phyloP scores from a whole-genome alignment of 306 rosid species.

The Arachis stenosperma region DNA sequence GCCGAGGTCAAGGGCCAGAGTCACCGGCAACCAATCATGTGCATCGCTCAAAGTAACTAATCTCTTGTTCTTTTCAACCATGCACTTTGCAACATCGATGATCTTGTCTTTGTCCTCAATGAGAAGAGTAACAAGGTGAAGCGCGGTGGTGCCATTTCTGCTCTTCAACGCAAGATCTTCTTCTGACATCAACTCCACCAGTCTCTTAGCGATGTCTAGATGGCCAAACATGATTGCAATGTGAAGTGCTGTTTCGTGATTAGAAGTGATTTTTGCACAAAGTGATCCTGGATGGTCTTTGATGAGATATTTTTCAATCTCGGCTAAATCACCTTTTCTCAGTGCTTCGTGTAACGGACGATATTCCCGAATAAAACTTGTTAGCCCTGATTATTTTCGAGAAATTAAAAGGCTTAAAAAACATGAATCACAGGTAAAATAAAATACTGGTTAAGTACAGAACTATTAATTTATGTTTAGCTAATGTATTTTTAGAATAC shows the following conservation, averaged over 20 bases:
- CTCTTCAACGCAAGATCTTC: not conserved
- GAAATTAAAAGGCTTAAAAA: too few relatives aligned
- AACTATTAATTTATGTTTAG: too few relatives aligned
- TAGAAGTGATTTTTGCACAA: not conserved
- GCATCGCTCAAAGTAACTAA: not conserved
- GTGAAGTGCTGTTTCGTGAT: not conserved
- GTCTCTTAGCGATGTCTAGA: not conserved
- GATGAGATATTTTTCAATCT: not conserved
- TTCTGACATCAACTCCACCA: not conserved
- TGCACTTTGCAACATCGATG: not conserved
- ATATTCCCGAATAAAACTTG: not conserved
- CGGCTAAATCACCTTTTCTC: not conserved
- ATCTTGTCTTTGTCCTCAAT: too few relatives aligned
- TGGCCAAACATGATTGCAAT: not conserved
- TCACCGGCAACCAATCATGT: not conserved
- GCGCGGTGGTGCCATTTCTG: not conserved
- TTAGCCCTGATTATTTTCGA: too few relatives aligned
- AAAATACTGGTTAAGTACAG: too few relatives aligned
- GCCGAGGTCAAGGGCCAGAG: not conserved
- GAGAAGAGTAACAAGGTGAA: not conserved
- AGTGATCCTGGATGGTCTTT: not conserved
- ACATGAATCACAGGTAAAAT: too few relatives aligned
- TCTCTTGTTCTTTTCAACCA: not conserved
- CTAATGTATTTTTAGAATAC: too few relatives aligned
- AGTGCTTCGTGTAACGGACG: not conserved